Base-by-base conservation (phyloP, 2,329 filamentous ascomycete species). In the Dothiorella sarmentorum region DNA sequence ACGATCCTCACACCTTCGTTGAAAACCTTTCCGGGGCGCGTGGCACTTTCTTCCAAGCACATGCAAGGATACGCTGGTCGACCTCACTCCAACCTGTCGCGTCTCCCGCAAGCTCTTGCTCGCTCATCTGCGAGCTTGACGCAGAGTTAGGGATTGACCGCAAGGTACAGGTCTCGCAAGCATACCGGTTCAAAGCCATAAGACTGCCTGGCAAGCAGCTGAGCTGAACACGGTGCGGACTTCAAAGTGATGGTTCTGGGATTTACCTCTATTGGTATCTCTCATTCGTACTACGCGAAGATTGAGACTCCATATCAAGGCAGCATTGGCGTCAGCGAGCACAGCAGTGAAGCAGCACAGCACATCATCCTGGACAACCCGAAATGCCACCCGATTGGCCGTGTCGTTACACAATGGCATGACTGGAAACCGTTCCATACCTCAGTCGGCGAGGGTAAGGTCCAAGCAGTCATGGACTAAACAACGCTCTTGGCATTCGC, bases 291-390 rank as follows among this genome's bases (percentile, higher is more conserved):
- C 37, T 24, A 53, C 40, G 49, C 51, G 52, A 26, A 53, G 52
- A 56, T 49, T 31, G 11, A 38, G 49, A 40, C 17, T 57, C 59
- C 49, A 27, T 58, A 20, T 59, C 38, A 43, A 61, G 61, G 56
- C 44, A 61, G 60, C 60, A 53, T 58, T 57, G 43, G 60, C 37
- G 75, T 77, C 76, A 81, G 79, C 79, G 79, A 82, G 80, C 78
- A 75, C 72, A 80, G 76, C 75, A 78, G 78, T 76, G 71, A 73
- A 61, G 59, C 60, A 61, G 57, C 58, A 59, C 37, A 53, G 56
- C n/a, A 31, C 56, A 38, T 26, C 38, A 55, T 20, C 17, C 22
- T 15, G 33, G 40, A n/a, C 35, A 29, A 22, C 22, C 10, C 15
- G 33, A n/a, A 58, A 18, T 31, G 33, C 26, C 31, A 45, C 15